These are phyloP conservation scores for Lobulomyces angularis DNA, from an alignment of 192 early-diverging fungal genomes.

Conservation along the genomic window DNA sequence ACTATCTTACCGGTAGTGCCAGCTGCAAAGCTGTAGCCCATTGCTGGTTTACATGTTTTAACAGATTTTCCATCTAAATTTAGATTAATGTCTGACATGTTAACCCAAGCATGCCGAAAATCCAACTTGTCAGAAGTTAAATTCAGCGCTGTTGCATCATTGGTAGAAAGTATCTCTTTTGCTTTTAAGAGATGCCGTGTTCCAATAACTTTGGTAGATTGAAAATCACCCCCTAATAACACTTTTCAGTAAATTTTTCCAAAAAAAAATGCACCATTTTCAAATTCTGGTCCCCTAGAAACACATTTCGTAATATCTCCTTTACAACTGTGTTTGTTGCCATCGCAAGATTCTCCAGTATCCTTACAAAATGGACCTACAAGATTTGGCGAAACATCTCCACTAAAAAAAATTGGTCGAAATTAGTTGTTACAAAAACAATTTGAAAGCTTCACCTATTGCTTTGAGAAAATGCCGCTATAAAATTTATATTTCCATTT, in stretches of 20 bases:
- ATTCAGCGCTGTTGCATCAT: background rate
- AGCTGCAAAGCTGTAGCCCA: constrained; percentile 35
- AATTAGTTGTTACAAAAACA: too few species aligned
- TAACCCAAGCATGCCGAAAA: constrained; percentile 30
- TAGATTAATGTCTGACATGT: constrained; percentile 20
- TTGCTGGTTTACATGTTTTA: constrained; percentile 18
- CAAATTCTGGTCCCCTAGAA: constrained; percentile 20
- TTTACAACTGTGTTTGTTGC: constrained; percentile 17
- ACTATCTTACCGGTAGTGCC: constrained; percentile 48
- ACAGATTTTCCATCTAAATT: constrained; percentile 9
- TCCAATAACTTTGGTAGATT: constrained; percentile 29
- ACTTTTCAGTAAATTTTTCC: constrained; percentile 13
- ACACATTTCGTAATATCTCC: constrained; percentile 23
- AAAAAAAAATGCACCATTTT: background rate
- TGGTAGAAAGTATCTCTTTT: constrained; percentile 3
- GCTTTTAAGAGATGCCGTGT: constrained; percentile 16
- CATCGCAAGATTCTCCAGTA: constrained; percentile 30
- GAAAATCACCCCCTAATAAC: constrained; percentile 17
- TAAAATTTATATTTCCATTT: constrained; percentile 12
- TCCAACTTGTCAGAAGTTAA: constrained; percentile 8
- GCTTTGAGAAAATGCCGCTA: constrained; percentile 31
- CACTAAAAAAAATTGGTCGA: too few species aligned
- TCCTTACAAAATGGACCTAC: constrained; percentile 21
- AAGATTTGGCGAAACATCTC: constrained; percentile 31
- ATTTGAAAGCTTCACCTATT: too few species aligned